phyloP scores from a whole-genome alignment of 2,329 filamentous ascomycete genomes.

The Cryoendolithus antarcticus region DNA sequence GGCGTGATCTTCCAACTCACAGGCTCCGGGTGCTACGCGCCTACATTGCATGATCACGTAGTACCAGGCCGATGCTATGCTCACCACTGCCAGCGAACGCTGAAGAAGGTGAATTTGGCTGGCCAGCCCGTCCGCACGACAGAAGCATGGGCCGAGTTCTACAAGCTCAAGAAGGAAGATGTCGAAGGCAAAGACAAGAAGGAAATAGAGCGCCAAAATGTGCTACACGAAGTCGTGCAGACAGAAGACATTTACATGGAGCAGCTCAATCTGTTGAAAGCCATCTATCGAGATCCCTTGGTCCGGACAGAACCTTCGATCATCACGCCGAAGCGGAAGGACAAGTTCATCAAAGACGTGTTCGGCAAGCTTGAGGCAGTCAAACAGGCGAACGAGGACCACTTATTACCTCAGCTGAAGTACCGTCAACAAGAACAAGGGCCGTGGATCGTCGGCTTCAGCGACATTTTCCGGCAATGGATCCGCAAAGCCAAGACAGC shows the following conservation, averaged over 20 bases:
- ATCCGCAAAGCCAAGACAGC: conserved; percentile 81
- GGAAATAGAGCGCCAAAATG: conserved; percentile 86
- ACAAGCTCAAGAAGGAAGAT: conserved; percentile 67
- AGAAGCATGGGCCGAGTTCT: conserved; percentile 83
- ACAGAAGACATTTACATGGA: conserved; percentile 86
- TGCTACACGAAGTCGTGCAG: conserved; percentile 87
- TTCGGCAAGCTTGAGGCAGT: conserved; percentile 87
- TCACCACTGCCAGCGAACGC: conserved; percentile 79
- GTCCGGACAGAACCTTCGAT: conserved; percentile 62
- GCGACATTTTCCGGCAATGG: conserved; percentile 96
- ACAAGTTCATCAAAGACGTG: conserved; percentile 69
- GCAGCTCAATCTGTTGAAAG: conserved; percentile 72
- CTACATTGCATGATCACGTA: conserved; percentile 60
- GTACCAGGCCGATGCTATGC: conserved; percentile 76
- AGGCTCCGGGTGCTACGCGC: conserved; percentile 79
- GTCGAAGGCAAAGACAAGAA: conserved; percentile 63
- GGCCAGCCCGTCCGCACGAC: conserved; percentile 56
- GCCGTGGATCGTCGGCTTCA: conserved; percentile 86
- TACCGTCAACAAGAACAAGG: conserved; percentile 96
- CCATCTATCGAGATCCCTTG: conserved; percentile 76
- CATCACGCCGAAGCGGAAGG: conserved; percentile 63
- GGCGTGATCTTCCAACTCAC: conserved; percentile 92
- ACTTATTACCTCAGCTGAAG: conserved; percentile 83
- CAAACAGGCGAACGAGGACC: conserved; percentile 82
- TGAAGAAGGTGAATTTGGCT: conserved; percentile 87